phyloP scores from a whole-genome alignment of 371 early-diverging fungal species.

The Coemansia sp. region DNA sequence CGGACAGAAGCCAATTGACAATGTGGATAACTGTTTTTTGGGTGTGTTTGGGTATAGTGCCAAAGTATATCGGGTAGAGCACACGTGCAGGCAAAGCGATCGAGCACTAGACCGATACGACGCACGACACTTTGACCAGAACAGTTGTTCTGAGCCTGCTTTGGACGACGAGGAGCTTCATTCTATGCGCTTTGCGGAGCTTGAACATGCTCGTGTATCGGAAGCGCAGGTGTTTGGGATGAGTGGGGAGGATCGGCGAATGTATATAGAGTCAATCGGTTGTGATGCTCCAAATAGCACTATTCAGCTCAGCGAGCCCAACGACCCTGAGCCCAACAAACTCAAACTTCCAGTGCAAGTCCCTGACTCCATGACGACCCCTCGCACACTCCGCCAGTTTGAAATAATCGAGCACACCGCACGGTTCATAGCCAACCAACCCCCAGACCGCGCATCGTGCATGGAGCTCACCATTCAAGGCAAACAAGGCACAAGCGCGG shows the following conservation, averaged over 20 bases:
- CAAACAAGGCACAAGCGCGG: conserved; percentile 65
- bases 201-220: background rate
- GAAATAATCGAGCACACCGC: conserved; percentile 68
- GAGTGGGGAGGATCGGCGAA: conserved; percentile 7
- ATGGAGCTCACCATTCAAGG: conserved; percentile 69
- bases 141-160: background rate
- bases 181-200: conserved; percentile 14
- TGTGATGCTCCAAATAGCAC: too few species aligned
- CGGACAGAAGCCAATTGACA: background rate
- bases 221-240: conserved; percentile 19
- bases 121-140: conserved; percentile 16
- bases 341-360: conserved; percentile 15
- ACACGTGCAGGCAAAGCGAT: background rate
- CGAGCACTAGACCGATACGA: conserved; percentile 24
- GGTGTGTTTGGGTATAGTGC: conserved; percentile 30
- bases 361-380: conserved; percentile 40
- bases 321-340: background rate
- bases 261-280: conserved; percentile 4
- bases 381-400: conserved; percentile 56
- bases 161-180: conserved; percentile 9
- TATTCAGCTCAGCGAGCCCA: too few species aligned
- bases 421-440: conserved; percentile 55
- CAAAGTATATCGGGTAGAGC: conserved; percentile 2
- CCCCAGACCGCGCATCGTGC: conserved; percentile 55
- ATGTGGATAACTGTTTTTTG: background rate